Evolutionary conservation across 768 basidiomycete species (phyloP), one percentile per base, ranked within the genome.

Genomic region (Kwoniella mangroviensis): DNA sequence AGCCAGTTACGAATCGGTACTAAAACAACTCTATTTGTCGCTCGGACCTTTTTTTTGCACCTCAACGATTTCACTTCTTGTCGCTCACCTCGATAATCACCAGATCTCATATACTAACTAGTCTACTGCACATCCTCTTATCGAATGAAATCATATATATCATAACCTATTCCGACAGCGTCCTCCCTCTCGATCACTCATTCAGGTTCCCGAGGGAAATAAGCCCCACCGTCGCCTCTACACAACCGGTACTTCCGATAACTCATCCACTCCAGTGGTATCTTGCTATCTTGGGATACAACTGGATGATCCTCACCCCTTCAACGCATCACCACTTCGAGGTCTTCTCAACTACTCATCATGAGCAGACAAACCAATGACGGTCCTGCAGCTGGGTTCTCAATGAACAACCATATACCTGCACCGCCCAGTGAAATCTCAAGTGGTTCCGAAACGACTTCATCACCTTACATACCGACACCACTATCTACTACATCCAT

Each of bases 401-500:
- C 26, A 7, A 41, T 5, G 2, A 60, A 60, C 22, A 60, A 42
- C 43, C 34, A 60, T 3, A 43, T 43, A 26, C 58, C 58, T 41
- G 40, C 58, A 11, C 58, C 58, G 11, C 34, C 41, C n/a, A 60
- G 58, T 22, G 58, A 60, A 22, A 22, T 26, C 17, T 42, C 40
- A 15, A 60, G 28, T 43, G 11, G 28, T 19, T 60, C 58, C 11
- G 58, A 60, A 60, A 34, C 58, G 13, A 60, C 63, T 42, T 65
- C 63, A 41, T 65, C 63, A 24, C 63, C 63, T 42, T 65, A 55
- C 54, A 52, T 55, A 55, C 40, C 63, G 9, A 45, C 63, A 11
- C 53, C 53, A 21, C 26, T 65, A 24, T 55, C 63, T 17, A 40
- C 49, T 9, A 11, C 63, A 42, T 65, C 63, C 22, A 55, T 54